Base-by-base conservation (phyloP, 768 basidiomycete genomes). In the Scleroderma citrinum region DNA sequence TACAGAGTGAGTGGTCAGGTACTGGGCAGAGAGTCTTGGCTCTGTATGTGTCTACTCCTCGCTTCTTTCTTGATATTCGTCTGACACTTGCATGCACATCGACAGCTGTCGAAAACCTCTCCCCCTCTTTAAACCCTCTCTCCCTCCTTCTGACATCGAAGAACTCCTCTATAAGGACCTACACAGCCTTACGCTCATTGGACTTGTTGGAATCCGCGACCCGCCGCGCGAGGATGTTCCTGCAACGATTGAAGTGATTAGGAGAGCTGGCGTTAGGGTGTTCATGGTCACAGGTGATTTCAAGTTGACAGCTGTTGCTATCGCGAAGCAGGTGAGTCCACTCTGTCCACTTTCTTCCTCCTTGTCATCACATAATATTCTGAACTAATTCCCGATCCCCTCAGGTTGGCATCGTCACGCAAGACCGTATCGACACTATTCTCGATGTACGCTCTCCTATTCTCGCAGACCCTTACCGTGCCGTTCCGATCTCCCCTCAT, bases 271-370 rank as follows among this genome's bases (percentile, higher is more conserved):
- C 19, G 71, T 78, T 42, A 69, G 73, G 20, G 73, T 80, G 16
- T 73, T 76, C 50, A 80, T 81, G 77, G 68, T 81, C 20, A 81
- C 79, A 0, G 79, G 79, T 41, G 78, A 80, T 57, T 77, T 78
- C 60, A 66, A 73, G 40, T 62, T 76, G 53, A 81, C 79, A 0
- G 79, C 78, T 0, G 68, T 71, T 6, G 71, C 77, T 5, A 80
- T 81, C 45, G 75, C 73, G 0, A 63, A 67, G 32, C 69, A 73
- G 54, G 77, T 78, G 38, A 62, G 63, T 36, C 61, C 64, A n/a
- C n/a, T n/a, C 17, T 31, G 8, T 21, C 5, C 13, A n/a, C n/a
- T n/a, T n/a, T n/a, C n/a, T n/a, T n/a, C n/a, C n/a, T n/a, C n/a
- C n/a, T n/a, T n/a, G n/a, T n/a, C n/a, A n/a, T n/a, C n/a, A n/a